Conservation (phyloP, 768 basidiomycete genomes). For the Daedaleopsis sinensis region DNA sequence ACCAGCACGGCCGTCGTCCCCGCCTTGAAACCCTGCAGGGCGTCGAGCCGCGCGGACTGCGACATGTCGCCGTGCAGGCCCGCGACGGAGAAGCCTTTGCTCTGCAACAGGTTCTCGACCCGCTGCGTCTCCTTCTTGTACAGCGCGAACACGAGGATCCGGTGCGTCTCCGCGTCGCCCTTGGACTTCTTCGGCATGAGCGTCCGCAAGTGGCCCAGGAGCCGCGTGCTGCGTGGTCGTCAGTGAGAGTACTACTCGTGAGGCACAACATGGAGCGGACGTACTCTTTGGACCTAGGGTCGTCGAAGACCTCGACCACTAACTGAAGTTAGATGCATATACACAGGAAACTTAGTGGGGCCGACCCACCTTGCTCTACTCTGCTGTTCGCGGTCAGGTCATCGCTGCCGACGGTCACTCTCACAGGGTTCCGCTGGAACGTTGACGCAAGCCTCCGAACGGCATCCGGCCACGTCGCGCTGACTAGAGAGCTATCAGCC, state of each 20-base stretch:
- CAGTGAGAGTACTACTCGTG: background rate
- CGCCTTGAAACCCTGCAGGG: slow-evolving; percentile 84
- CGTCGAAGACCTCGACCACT: slow-evolving; percentile 89
- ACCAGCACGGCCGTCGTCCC: slow-evolving; percentile 84
- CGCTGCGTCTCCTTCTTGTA: slow-evolving; percentile 98
- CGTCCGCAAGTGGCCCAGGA: slow-evolving; percentile 56
- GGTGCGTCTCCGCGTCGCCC: slow-evolving; percentile 56
- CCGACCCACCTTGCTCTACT: slow-evolving; percentile 69
- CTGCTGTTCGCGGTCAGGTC: slow-evolving; percentile 93
- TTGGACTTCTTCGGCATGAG: slow-evolving; percentile 66
- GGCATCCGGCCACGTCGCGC: slow-evolving; percentile 97
- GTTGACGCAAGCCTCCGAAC: slow-evolving; percentile 87
- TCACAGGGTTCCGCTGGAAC: slow-evolving; percentile 83
- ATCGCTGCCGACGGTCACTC: slow-evolving; percentile 94
- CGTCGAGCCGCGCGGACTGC: slow-evolving; percentile 81
- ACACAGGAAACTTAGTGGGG: background rate
- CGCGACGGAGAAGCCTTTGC: slow-evolving; percentile 77
- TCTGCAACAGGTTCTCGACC: slow-evolving; percentile 77
- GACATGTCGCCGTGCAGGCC: slow-evolving; percentile 92
- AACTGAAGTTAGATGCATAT: background rate
- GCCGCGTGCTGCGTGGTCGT: slow-evolving; percentile 51
- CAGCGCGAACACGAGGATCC: slow-evolving; percentile 89
- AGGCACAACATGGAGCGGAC: slow-evolving; percentile 30
- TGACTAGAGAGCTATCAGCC: slow-evolving; percentile 57
- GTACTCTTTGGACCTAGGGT: slow-evolving; percentile 84